Base-by-base conservation (phyloP, 2,329 filamentous ascomycete genomes). In the Parascedosporium putredinis region DNA sequence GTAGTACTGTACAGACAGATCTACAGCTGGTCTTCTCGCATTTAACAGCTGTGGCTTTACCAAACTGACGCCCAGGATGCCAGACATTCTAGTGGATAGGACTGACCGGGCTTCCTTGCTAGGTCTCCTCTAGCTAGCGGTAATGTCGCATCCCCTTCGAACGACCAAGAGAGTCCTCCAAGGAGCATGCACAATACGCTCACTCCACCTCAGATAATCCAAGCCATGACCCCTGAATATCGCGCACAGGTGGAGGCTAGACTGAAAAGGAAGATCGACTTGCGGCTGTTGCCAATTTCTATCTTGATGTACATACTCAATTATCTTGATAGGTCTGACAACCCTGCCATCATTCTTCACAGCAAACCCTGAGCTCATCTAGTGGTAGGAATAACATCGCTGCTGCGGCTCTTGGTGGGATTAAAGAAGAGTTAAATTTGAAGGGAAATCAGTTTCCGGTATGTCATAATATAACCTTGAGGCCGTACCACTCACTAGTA, bases 291-390 rank as follows among this genome's bases (percentile, higher is more conserved):
- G 57, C 79, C 79, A 1, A 76, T 78, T 60, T 66, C 83, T 20
- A 74, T 83, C 51, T 59, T 82, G 52, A 81, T 83, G 72, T 83
- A 83, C 54, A 79, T 83, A 54, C 62, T 83, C 62, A 83, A 83
- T 57, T 83, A 81, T 60, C 66, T 83, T 46, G 76, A 79, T 50
- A 56, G 62, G 62, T 64, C 34, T 8, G 49, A 38, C 14, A 4
- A 18, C 14, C 20, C 14, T 4, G 1, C 22, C n/a, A 22, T 9
- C 2, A 45, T 7, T 31, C 23, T 22, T 4, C 20, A 24, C 9
- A 18, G 9, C 22, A 9, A 8, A 8, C 20, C 31, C 9, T 29
- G n/a, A 33, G 14, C 29, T 47, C 25, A 22, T 27, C 5, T 22
- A 5, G 14, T 34, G 45, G 12, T 34, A 66, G 64, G 20, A 67